These are phyloP conservation scores for Aspergillus heteromorphus DNA, from an alignment of 495 filamentous ascomycete species.

Conservation along the genomic window DNA sequence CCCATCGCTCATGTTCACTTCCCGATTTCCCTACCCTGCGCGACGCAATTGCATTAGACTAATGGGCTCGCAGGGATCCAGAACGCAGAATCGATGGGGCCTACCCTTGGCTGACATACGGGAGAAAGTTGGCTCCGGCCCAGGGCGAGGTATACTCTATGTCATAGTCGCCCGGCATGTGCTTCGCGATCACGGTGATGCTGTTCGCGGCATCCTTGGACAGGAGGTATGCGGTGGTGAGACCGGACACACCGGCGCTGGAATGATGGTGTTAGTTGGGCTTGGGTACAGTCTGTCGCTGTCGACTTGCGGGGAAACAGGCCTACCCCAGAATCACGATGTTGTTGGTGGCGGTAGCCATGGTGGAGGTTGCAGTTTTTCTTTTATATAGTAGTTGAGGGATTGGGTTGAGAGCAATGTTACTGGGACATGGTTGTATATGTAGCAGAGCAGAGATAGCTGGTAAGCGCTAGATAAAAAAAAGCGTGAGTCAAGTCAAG, in stretches of 20 bases:
- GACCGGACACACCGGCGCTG: conserved; percentile 85
- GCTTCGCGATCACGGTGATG: conserved; percentile 84
- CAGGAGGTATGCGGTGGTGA: conserved; percentile 85
- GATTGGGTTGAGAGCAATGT: neutral
- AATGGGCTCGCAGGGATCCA: neutral
- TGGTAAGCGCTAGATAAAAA: neutral
- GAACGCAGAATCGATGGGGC: neutral
- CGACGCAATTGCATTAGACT: neutral
- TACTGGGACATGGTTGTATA: no score
- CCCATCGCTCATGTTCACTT: conserved; percentile 53
- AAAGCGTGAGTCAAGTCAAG: neutral
- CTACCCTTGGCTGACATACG: conserved; percentile 46
- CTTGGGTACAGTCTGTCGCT: no score
- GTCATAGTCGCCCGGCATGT: conserved; percentile 98
- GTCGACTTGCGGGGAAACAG: neutral
- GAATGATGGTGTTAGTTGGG: neutral
- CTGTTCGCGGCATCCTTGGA: conserved; percentile 62
- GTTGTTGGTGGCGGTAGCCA: conserved; percentile 37
- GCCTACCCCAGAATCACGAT: conserved; percentile 63
- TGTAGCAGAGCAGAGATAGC: neutral
- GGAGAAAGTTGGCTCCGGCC: conserved; percentile 90
- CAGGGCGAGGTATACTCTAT: conserved; percentile 94
- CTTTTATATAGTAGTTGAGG: no score
- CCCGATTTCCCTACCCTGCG: conserved; percentile 49
- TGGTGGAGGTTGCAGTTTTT: conserved; percentile 9